phyloP scores from a whole-genome alignment of 2,329 filamentous ascomycete species.

The Neofusicoccum sp. region DNA sequence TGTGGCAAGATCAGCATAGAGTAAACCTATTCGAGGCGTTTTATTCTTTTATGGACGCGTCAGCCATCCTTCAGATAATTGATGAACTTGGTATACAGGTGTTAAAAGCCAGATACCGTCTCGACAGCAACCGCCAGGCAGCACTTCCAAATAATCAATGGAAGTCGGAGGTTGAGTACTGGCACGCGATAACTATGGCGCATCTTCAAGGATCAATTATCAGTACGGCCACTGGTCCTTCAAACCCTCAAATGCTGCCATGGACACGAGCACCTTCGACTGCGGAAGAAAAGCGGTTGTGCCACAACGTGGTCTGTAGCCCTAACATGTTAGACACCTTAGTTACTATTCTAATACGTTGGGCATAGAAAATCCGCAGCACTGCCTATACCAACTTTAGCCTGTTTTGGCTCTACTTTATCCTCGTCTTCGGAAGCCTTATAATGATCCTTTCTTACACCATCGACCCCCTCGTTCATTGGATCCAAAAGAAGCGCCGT shows the following conservation, averaged over 20 bases:
- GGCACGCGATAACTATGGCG: constrained; percentile 18
- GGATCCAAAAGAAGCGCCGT: constrained; percentile 15
- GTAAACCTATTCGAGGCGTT: background rate
- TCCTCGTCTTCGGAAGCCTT: constrained; percentile 23
- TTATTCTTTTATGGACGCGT: too few species aligned
- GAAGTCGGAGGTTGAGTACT: constrained; percentile 24
- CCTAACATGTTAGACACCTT: background rate
- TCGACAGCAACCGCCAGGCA: constrained; percentile 12
- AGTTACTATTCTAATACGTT: background rate
- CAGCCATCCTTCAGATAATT: background rate
- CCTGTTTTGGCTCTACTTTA: constrained; percentile 26
- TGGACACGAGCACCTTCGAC: background rate
- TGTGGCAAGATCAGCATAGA: background rate
- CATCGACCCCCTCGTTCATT: constrained; percentile 1
- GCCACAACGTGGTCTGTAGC: background rate
- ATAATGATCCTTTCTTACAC: constrained; percentile 22
- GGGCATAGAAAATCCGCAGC: constrained; percentile 21
- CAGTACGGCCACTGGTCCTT: constrained; percentile 11
- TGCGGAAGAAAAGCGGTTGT: background rate
- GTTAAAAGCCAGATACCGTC: background rate
- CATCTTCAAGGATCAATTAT: constrained; percentile 12
- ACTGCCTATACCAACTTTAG: constrained; percentile 22
- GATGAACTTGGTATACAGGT: background rate
- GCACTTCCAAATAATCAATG: constrained; percentile 23
- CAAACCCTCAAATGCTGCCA: background rate